phyloP scores from a whole-genome alignment of 257 asterid genomes.

The Fraxinus quadrangulata region DNA sequence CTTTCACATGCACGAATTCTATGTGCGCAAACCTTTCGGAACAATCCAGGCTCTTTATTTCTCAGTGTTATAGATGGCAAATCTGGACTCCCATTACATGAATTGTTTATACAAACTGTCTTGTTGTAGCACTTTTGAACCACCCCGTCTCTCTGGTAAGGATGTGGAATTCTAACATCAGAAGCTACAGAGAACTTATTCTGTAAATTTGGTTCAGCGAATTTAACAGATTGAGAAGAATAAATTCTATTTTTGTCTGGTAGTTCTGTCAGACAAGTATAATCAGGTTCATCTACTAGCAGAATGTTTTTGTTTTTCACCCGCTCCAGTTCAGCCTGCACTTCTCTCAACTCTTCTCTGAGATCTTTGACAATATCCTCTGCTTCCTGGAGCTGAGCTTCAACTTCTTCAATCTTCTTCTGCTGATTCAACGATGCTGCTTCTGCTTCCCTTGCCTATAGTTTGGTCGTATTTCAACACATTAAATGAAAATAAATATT shows the following conservation, averaged over 20 bases:
- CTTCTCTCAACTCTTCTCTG: constrained; percentile 70
- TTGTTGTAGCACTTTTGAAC: constrained; percentile 36
- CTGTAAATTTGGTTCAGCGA: constrained; percentile 32
- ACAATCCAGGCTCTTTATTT: constrained; percentile 55
- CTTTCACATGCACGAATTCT: constrained; percentile 76
- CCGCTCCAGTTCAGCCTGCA: constrained; percentile 60
- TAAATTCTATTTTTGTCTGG: constrained; percentile 26
- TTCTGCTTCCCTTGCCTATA: constrained; percentile 65
- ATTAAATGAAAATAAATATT: neutral
- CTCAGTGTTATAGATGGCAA: constrained; percentile 61
- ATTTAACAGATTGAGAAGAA: constrained; percentile 26
- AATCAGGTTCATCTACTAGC: constrained; percentile 24
- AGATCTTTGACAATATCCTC: constrained; percentile 88
- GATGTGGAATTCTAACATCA: constrained; percentile 26
- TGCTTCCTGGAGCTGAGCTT: constrained; percentile 93
- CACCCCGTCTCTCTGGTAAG: constrained; percentile 30
- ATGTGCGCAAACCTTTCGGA: constrained; percentile 73
- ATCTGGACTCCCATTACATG: constrained; percentile 40
- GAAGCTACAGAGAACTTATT: constrained; percentile 28
- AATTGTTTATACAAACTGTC: constrained; percentile 34
- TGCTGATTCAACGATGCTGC: constrained; percentile 53
- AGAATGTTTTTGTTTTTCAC: constrained; percentile 37
- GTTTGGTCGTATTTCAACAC: neutral
- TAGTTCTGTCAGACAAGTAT: constrained; percentile 23
- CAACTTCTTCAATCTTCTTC: constrained; percentile 81